Evolutionary conservation across 2,329 filamentous ascomycete species (phyloP).

Genomic region (Alternaria rosae): DNA sequence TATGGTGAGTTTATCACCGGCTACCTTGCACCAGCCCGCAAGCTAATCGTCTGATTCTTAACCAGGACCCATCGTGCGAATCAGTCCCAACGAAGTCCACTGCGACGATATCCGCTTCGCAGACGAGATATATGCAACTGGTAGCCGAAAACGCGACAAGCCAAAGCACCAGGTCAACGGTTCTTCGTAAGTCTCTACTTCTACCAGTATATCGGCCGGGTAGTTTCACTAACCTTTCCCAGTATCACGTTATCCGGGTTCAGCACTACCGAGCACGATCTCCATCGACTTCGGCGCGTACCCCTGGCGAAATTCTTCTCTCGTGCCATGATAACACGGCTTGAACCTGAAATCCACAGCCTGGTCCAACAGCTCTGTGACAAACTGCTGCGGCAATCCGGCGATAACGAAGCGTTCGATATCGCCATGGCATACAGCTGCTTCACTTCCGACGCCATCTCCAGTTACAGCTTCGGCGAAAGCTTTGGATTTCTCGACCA

Average conservation of each 20-base stretch:
- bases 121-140: conserved; percentile 41
- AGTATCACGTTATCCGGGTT: conserved; percentile 34
- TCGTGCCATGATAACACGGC: conserved; percentile 30
- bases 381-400: conserved; percentile 31
- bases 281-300: conserved; percentile 42
- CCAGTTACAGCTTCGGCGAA: conserved; percentile 32
- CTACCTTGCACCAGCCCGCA: background rate
- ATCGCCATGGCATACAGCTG: conserved; percentile 38
- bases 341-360: conserved; percentile 32
- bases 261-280: conserved; percentile 35
- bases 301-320: conserved; percentile 50
- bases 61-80: conserved; percentile 43
- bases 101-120: conserved; percentile 40
- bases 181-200: conserved; percentile 24
- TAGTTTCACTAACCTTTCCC: background rate
- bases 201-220: no score
- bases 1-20: conserved; percentile 35
- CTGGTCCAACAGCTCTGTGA: conserved; percentile 35
- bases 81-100: conserved; percentile 44
- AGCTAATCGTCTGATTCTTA: background rate
- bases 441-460: conserved; percentile 36
- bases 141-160: conserved; percentile 33
- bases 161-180: conserved; percentile 38
- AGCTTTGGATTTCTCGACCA: conserved; percentile 36
- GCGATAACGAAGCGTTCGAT: conserved; percentile 26